These are phyloP conservation scores for Coniochaeta ligniaria DNA, from an alignment of 2,329 filamentous ascomycete species.

Conservation along the genomic window DNA sequence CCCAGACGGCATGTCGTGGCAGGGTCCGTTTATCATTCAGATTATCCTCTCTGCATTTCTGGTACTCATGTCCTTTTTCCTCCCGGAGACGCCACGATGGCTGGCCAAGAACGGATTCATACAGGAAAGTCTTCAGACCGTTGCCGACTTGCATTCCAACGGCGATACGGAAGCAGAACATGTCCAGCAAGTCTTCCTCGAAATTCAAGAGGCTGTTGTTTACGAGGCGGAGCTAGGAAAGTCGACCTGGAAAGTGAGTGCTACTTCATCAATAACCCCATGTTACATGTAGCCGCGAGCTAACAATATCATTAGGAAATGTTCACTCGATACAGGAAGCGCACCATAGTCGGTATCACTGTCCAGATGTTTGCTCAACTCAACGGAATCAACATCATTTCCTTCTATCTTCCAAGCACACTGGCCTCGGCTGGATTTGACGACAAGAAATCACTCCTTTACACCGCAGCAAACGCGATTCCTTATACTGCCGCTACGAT, in stretches of 20 bases:
- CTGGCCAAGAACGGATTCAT: constrained; percentile 10
- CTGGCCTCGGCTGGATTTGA: constrained; percentile 26
- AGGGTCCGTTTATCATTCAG: constrained; percentile 47
- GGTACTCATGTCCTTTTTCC: constrained; percentile 23
- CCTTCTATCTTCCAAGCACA: constrained; percentile 30
- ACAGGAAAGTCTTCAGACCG: constrained; percentile 20
- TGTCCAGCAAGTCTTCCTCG: constrained; percentile 37
- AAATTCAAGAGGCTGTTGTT: constrained; percentile 45
- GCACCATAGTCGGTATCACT: constrained; percentile 31
- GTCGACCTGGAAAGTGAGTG: background rate
- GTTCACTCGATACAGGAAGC: constrained; percentile 32
- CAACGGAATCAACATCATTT: constrained; percentile 34
- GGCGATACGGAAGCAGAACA: constrained; percentile 38
- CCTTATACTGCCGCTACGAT: constrained; percentile 40
- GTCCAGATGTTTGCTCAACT: constrained; percentile 32
- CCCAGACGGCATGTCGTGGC: constrained; percentile 31
- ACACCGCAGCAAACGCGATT: constrained; percentile 29
- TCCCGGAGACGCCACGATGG: constrained; percentile 53
- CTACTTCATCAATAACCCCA: constrained; percentile 24
- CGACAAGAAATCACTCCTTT: constrained; percentile 27
- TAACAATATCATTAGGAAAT: constrained; percentile 22
- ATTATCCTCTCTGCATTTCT: constrained; percentile 32
- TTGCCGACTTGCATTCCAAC: constrained; percentile 39
- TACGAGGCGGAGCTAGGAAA: constrained; percentile 30
- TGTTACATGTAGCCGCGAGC: background rate